Evolutionary conservation across 83 land plant species (phyloP), one percentile per base, ranked within the genome.

Genomic region (Picea mariana): DNA sequence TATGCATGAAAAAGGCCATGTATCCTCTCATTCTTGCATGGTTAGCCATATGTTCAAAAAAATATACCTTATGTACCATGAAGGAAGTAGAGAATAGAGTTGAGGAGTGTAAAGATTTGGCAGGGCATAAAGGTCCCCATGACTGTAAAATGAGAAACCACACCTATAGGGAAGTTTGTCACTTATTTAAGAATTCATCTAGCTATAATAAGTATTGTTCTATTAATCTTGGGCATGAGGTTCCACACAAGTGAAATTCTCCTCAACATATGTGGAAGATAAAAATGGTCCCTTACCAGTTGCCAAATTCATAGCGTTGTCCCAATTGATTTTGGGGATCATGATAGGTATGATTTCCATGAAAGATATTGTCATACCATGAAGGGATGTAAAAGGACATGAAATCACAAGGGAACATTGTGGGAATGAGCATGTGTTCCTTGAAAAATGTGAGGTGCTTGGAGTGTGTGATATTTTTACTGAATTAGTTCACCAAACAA

Each of bases 121-220:
- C 87, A 26, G 89, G 89, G n/a, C 89, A 87, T 66, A 79, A 73
- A 44, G 89, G 89, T 16, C 27, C 63, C 24, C 84, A 87, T n/a
- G n/a, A n/a, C n/a, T n/a, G n/a, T n/a, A n/a, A n/a, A n/a, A n/a
- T n/a, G n/a, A n/a, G n/a, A n/a, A 62, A 47, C 8, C 88, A 86
- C 11, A 86, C 88, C 9, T 87, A 87, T 75, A 9, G 76, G 0
- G 12, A 47, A 47, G 3, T 15, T 1, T 87, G 84, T 73, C 2
- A 12, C 65, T 77, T 72, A 0, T 49, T 2, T 23, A 82, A 26
- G 9, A 64, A 26, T 8, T 42, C 87, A 1, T 85, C 84, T 0
- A 85, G 82, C 84, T 87, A 84, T 27, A 85, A 85, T 69, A 31
- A 60, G 75, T 6, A 0, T 3, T 87, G 87, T 26, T 60, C 72